Percentiles rank a stretch among this genome's conserved stretches.
Evolutionary conservation across 208 protist species (phyloP).

Genomic region (Naegleria fowleri): DNA sequence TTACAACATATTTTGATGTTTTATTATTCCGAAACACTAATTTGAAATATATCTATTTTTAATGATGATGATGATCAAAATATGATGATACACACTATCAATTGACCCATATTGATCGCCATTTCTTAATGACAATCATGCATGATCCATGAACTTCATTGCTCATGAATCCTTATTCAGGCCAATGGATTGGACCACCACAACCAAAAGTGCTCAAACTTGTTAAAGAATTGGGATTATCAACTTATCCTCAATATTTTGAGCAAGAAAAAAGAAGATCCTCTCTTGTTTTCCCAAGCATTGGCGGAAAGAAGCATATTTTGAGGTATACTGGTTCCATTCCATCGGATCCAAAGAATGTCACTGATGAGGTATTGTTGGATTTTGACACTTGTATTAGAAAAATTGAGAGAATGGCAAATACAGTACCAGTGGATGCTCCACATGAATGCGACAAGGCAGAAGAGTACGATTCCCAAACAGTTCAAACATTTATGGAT

Average conservation of each 20-base stretch:
- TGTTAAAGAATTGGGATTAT: background rate
- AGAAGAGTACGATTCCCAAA: background rate
- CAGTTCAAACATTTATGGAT: slow-evolving; percentile 25
- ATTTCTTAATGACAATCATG: too few species aligned
- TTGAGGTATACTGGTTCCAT: background rate
- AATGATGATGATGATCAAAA: too few species aligned
- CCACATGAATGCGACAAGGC: background rate
- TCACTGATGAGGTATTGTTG: background rate
- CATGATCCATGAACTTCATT: too few species aligned
- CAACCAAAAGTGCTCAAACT: background rate
- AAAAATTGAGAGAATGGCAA: background rate
- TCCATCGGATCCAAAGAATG: background rate
- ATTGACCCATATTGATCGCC: too few species aligned
- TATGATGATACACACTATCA: too few species aligned
- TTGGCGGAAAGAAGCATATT: background rate
- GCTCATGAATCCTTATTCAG: too few species aligned
- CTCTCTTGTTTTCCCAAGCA: background rate
- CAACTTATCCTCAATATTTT: background rate
- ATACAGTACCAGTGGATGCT: background rate
- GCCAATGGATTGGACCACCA: slow-evolving; percentile 16
- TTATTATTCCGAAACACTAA: too few species aligned
- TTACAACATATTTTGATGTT: background rate
- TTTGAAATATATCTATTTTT: too few species aligned
- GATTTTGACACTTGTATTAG: background rate
- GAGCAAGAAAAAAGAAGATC: background rate